A percentile compares a stretch with the other conserved stretches of the same genome.
phyloP scores from a whole-genome alignment of 495 filamentous ascomycete genomes.

The Podospora pseudoanserina region DNA sequence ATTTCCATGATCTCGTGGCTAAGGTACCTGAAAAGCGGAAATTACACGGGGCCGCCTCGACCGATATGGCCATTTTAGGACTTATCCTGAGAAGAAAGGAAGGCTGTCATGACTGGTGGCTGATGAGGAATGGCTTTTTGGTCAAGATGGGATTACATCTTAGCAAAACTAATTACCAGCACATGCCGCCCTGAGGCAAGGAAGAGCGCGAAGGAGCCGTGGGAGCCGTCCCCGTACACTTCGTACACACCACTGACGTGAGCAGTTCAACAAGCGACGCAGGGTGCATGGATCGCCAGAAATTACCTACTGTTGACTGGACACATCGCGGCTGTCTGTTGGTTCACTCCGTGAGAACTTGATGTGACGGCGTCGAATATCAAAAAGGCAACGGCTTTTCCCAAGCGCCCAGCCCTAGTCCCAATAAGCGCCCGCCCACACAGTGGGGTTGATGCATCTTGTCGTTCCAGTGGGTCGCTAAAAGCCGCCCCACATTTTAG shows the following conservation, averaged over 20 bases:
- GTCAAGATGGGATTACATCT: not conserved
- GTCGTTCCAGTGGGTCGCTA: not conserved
- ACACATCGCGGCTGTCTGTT: not conserved
- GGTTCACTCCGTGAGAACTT: not conserved
- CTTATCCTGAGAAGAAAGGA: not conserved
- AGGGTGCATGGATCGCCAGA: no score
- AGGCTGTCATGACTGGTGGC: not conserved
- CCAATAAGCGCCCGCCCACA: not conserved
- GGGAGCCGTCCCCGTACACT: not conserved
- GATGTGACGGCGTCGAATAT: not conserved
- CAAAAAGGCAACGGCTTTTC: conserved; percentile 1
- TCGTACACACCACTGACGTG: not conserved
- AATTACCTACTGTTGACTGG: not conserved
- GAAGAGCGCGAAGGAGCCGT: not conserved
- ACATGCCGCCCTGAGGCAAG: not conserved
- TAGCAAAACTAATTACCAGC: not conserved
- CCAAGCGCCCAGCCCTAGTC: conserved; percentile 15
- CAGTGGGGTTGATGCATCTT: not conserved
- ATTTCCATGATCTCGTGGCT: no score
- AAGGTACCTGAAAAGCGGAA: not conserved
- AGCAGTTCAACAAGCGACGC: not conserved
- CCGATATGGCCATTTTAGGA: not conserved
- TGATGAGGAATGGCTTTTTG: not conserved
- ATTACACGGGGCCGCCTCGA: not conserved
- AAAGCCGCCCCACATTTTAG: not conserved